A percentile compares a stretch with the other conserved stretches of the same genome.
Evolutionary conservation across 2,329 filamentous ascomycete species (phyloP).

Genomic region (Sarocladium oryzae): DNA sequence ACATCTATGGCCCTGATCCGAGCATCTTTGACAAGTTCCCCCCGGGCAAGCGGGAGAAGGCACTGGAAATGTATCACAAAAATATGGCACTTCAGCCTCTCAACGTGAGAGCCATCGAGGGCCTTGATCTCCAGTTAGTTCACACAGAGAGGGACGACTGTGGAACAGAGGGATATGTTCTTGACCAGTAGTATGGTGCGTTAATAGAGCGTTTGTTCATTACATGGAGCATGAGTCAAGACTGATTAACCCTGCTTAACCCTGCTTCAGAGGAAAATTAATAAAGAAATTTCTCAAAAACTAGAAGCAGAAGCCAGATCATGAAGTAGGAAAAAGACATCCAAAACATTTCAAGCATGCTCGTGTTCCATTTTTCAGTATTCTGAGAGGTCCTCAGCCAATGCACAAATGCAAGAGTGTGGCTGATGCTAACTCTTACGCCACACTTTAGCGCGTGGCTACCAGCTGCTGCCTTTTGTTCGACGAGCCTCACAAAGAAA

Average conservation of each 20-base stretch:
- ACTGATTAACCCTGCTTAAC: no score
- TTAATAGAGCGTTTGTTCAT: no score
- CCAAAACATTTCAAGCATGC: no score
- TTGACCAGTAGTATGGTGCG: conserved; percentile 10
- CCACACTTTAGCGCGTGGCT: conserved; percentile 8
- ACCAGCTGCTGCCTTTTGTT: conserved; percentile 8
- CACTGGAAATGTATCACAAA: conserved; percentile 15
- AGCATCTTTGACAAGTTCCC: conserved; percentile 21
- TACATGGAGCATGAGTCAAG: no score
- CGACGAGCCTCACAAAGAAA: background rate
- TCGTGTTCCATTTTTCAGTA: no score
- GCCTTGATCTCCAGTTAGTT: conserved; percentile 11
- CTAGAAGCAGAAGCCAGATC: no score
- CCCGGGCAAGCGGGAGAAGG: conserved; percentile 17
- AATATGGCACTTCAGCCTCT: conserved; percentile 21
- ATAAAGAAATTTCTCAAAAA: no score
- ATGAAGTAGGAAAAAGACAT: no score
- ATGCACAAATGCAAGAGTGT: no score
- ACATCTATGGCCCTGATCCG: conserved; percentile 23
- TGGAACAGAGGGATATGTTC: conserved; percentile 20
- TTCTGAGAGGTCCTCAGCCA: no score
- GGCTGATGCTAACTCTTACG: background rate
- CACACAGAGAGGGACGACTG: conserved; percentile 16
- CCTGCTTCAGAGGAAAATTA: no score
- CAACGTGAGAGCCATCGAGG: conserved; percentile 19